A percentile compares a stretch with the other conserved stretches of the same genome.
Conservation (phyloP, 2,329 filamentous ascomycete species). For the Scedosporium aurantiacum region DNA sequence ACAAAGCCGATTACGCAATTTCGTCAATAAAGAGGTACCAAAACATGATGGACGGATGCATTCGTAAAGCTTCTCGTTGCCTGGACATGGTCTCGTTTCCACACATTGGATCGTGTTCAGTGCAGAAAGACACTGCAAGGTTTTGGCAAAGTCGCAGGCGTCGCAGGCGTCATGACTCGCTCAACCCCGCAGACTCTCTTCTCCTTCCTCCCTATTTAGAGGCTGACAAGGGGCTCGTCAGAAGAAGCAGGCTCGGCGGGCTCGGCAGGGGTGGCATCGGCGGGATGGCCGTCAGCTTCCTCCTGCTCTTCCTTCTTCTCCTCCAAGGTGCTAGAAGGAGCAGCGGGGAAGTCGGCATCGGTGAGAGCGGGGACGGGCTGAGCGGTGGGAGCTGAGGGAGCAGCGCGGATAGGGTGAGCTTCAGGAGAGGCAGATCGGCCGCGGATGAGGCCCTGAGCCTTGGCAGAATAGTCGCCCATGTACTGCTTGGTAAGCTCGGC, state of each 20-base stretch:
- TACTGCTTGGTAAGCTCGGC: conserved; percentile 56
- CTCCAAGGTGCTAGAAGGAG: not conserved
- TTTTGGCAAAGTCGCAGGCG: not conserved
- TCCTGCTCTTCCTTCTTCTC: not conserved
- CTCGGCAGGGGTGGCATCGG: not conserved
- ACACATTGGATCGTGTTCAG: not conserved
- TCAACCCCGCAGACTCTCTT: not conserved
- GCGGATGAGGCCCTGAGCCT: conserved; percentile 54
- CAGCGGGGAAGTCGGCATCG: conserved; percentile 11
- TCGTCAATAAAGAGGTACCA: conserved; percentile 3
- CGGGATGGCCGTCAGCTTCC: not conserved
- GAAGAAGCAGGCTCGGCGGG: not conserved
- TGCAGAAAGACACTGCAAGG: not conserved
- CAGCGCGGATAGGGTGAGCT: conserved; percentile 20
- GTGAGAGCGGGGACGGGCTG: conserved; percentile 17
- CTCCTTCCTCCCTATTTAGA: not conserved
- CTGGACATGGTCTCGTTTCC: conserved; percentile 1
- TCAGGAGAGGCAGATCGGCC: conserved; percentile 33
- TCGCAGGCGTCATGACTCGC: not conserved
- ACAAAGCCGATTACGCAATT: conserved; percentile 1
- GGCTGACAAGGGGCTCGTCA: not conserved
- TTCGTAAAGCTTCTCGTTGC: conserved; percentile 5
- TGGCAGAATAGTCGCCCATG: conserved; percentile 55
- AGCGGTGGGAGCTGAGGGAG: conserved; percentile 24
- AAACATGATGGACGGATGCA: conserved; percentile 4